A percentile compares a stretch with the other conserved stretches of the same genome.
phyloP scores from a whole-genome alignment of 805 yeast genomes.

The Spathaspora passalidarum region DNA sequence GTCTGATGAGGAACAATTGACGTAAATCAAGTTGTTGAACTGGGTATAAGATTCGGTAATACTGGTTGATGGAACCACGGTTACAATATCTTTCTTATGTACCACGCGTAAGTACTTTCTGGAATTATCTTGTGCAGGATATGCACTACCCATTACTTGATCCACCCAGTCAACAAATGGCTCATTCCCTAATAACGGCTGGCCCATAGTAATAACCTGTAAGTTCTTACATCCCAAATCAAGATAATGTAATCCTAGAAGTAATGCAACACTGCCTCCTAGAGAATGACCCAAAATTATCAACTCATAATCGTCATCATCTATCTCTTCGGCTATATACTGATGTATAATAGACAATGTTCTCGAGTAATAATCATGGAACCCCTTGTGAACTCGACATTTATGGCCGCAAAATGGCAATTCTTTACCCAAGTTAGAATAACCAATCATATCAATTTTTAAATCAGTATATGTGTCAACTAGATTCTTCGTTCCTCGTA shows the following conservation, averaged over 20 bases:
- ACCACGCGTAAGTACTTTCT: slow-evolving; percentile 23
- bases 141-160: slow-evolving; percentile 25
- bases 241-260: slow-evolving; percentile 34
- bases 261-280: slow-evolving; percentile 41
- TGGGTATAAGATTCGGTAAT: slow-evolving; percentile 24
- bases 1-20: slow-evolving; percentile 26
- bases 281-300: slow-evolving; percentile 31
- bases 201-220: slow-evolving; percentile 42
- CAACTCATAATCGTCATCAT: slow-evolving; percentile 20
- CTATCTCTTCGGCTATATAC: slow-evolving; percentile 19
- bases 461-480: slow-evolving; percentile 39
- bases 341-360: slow-evolving; percentile 25
- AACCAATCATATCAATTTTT: slow-evolving; percentile 32
- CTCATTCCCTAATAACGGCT: slow-evolving; percentile 41
- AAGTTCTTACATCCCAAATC: slow-evolving; percentile 30
- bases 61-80: slow-evolving; percentile 25
- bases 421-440: slow-evolving; percentile 18
- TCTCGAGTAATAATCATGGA: slow-evolving; percentile 25
- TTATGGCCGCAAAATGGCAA: slow-evolving; percentile 25
- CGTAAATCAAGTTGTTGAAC: slow-evolving; percentile 37
- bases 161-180: slow-evolving; percentile 38
- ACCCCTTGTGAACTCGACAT: slow-evolving; percentile 42
- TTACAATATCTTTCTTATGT: slow-evolving; percentile 23
- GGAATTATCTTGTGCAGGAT: slow-evolving; percentile 16
- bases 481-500: slow-evolving; percentile 44